Conservation (phyloP, 768 basidiomycete genomes). For the Boletus vermiculosoides region DNA sequence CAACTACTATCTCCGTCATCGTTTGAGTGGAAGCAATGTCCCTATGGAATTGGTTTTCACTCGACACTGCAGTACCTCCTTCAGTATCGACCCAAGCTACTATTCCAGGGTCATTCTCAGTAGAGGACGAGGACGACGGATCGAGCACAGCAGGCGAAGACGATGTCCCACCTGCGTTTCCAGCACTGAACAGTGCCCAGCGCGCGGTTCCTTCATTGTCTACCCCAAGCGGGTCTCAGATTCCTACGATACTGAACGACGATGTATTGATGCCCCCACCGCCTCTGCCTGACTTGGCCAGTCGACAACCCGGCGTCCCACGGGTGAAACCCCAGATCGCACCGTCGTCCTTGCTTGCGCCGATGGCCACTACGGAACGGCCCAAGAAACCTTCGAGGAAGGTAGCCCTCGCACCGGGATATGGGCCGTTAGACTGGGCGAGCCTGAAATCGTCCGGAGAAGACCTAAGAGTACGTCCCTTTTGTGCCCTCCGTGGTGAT, state of each 20-base stretch:
- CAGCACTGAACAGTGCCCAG: slow-evolving; percentile 69
- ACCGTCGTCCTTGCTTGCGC: slow-evolving; percentile 50
- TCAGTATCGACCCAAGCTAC: slow-evolving; percentile 1
- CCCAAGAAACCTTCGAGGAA: slow-evolving; percentile 66
- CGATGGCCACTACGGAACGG: slow-evolving; percentile 60
- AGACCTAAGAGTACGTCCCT: slow-evolving; percentile 65
- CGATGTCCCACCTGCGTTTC: slow-evolving; percentile 72
- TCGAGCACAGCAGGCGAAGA: slow-evolving; percentile 46
- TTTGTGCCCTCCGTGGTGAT: not conserved
- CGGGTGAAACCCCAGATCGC: slow-evolving; percentile 21
- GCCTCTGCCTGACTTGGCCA: slow-evolving; percentile 42
- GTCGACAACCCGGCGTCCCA: slow-evolving; percentile 33
- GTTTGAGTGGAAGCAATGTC: slow-evolving; percentile 30
- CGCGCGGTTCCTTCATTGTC: slow-evolving; percentile 39
- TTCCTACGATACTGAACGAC: slow-evolving; percentile 42
- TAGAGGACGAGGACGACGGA: slow-evolving; percentile 36
- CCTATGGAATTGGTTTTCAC: slow-evolving; percentile 56
- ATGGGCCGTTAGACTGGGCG: slow-evolving; percentile 93
- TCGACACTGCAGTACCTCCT: slow-evolving; percentile 24
- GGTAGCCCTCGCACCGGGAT: slow-evolving; percentile 88
- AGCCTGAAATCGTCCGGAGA: slow-evolving; percentile 76
- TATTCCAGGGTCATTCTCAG: slow-evolving; percentile 25
- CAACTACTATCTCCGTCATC: no score
- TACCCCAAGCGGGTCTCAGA: not conserved
- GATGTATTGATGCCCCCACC: slow-evolving; percentile 53